Conservation (phyloP, 805 yeast species). For the Ogataea trehalophila region DNA sequence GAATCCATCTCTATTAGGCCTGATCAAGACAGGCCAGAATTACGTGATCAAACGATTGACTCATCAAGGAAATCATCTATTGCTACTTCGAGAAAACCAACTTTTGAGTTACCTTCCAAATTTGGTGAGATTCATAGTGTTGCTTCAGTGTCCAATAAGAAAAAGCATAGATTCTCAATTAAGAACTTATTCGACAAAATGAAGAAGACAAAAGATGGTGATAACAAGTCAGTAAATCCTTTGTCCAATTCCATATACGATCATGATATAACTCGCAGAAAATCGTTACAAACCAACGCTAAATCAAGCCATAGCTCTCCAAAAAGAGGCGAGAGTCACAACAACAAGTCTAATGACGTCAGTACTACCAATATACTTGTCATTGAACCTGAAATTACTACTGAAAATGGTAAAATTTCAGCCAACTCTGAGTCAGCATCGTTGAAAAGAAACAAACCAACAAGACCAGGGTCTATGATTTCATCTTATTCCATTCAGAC, state of each 20-base stretch:
- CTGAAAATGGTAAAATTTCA: conserved; percentile 7
- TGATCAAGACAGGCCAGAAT: too few species aligned
- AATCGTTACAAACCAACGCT: background rate
- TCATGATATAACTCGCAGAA: background rate
- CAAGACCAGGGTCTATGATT: conserved; percentile 47
- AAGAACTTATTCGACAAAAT: conserved; percentile 9
- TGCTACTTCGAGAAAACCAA: too few species aligned
- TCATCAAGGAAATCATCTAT: too few species aligned
- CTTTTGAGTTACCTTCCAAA: too few species aligned
- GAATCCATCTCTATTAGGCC: too few species aligned
- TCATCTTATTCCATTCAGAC: conserved; percentile 49
- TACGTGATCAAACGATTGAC: too few species aligned
- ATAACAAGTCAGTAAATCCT: background rate
- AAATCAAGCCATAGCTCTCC: too few species aligned
- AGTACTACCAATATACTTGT: conserved; percentile 14
- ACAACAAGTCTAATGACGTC: too few species aligned
- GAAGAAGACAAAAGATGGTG: conserved; percentile 4
- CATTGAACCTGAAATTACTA: conserved; percentile 12
- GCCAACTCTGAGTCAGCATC: conserved; percentile 3
- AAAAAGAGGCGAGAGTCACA: too few species aligned
- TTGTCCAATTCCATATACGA: background rate
- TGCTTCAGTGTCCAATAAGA: background rate
- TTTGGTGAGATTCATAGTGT: background rate
- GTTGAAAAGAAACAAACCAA: conserved; percentile 18
- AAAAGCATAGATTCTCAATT: conserved; percentile 9